Percentiles rank a stretch among this genome's conserved stretches.
These are phyloP conservation scores for Gracilaria gracilis DNA, from an alignment of 23 red algal genomes.

Conservation along the genomic window DNA sequence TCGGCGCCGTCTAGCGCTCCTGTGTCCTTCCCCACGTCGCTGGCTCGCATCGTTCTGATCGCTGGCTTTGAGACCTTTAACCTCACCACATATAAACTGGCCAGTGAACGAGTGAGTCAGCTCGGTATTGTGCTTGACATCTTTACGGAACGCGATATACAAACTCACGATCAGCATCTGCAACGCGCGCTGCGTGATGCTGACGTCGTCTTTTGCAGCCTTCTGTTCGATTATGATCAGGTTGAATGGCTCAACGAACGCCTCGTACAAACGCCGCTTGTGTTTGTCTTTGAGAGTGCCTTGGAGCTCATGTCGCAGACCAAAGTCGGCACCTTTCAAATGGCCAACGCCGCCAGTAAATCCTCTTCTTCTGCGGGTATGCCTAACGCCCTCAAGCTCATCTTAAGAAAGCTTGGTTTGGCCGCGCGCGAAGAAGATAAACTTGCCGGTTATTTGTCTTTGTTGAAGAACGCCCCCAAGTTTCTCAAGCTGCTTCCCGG, in stretches of 20 bases:
- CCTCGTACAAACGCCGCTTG: background rate
- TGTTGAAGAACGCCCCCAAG: slow-evolving; percentile 69
- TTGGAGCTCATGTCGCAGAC: slow-evolving; percentile 77
- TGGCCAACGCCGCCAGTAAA: background rate
- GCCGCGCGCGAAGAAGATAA: slow-evolving; percentile 76
- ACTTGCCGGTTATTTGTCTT: slow-evolving; percentile 64
- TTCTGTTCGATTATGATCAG: slow-evolving; percentile 80
- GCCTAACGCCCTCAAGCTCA: background rate
- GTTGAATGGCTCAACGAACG: slow-evolving; percentile 68
- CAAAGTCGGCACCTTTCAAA: slow-evolving; percentile 58
- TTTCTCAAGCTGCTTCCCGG: slow-evolving; percentile 62
- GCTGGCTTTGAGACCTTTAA: slow-evolving; percentile 62
- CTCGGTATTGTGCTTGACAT: background rate
- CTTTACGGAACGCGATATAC: slow-evolving; percentile 42
- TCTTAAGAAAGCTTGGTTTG: slow-evolving; percentile 32
- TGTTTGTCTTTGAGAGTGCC: slow-evolving; percentile 76
- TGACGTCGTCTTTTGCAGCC: slow-evolving; percentile 67
- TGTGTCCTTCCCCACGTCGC: background rate
- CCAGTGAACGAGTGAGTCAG: background rate
- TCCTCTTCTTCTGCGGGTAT: background rate
- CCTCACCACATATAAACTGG: slow-evolving; percentile 7
- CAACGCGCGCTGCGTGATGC: slow-evolving; percentile 30
- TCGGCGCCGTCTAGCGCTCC: background rate
- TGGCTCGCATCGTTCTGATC: slow-evolving; percentile 33
- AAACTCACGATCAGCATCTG: background rate